phyloP scores from a whole-genome alignment of 495 filamentous ascomycete genomes.

The Lepidopterella palustris region DNA sequence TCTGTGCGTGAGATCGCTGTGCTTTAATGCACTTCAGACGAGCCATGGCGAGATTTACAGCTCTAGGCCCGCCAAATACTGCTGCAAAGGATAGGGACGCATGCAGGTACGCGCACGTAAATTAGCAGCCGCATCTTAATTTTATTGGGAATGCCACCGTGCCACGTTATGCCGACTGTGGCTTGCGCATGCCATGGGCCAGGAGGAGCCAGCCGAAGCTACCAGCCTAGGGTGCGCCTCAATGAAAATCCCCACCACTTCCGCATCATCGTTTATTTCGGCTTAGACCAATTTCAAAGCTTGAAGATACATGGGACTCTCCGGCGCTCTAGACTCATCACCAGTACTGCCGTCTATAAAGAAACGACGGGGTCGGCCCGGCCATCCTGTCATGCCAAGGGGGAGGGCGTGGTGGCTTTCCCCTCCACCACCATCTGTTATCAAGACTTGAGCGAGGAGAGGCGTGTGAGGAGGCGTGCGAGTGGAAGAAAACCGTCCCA shows the following conservation, averaged over 20 bases:
- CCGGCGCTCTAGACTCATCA: no score
- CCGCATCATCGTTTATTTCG: not conserved
- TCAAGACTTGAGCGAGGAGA: not conserved
- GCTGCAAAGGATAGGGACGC: conserved; percentile 6
- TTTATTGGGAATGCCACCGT: not conserved
- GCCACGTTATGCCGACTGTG: conserved; percentile 1
- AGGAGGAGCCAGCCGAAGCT: conserved; percentile 7
- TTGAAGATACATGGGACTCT: no score
- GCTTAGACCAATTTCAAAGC: not conserved
- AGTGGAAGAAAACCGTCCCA: not conserved
- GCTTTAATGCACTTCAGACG: not conserved
- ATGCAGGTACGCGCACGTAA: conserved; percentile 25
- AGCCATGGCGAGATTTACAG: not conserved
- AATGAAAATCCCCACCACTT: conserved; percentile 11
- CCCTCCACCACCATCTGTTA: not conserved
- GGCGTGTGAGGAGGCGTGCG: not conserved
- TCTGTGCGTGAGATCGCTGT: not conserved
- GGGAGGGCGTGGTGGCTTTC: not conserved
- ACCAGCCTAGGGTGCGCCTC: conserved; percentile 16
- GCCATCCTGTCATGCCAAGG: not conserved
- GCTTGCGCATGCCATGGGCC: conserved; percentile 10
- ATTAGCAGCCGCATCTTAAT: not conserved
- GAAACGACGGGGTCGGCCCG: not conserved
- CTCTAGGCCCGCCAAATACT: not conserved
- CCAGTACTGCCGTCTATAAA: no score